Percentiles rank a stretch among this genome's conserved stretches.
phyloP scores from a whole-genome alignment of 1,284 basidiomycete genomes.

The Marasmius oreades region DNA sequence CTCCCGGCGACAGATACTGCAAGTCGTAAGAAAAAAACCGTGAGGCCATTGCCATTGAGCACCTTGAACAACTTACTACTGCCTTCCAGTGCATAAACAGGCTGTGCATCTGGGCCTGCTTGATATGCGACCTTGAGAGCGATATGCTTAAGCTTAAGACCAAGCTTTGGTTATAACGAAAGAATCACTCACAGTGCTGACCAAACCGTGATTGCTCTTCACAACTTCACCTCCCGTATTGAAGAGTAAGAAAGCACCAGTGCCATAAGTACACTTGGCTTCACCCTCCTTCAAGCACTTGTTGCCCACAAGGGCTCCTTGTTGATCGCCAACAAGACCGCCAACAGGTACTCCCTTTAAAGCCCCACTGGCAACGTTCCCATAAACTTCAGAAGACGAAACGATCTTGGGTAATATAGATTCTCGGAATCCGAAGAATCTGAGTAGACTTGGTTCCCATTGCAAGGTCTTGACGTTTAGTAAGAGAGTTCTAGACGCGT shows the following conservation, averaged over 20 bases:
- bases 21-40: constrained; percentile 1
- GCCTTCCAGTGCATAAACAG: constrained; percentile 93
- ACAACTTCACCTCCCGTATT: constrained; percentile 89
- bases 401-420: constrained; percentile 87
- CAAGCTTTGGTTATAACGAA: neutral
- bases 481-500: constrained; percentile 94
- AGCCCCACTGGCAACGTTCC: constrained; percentile 64
- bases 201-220: constrained; percentile 79
- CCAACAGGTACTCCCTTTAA: constrained; percentile 83
- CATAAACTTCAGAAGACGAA: constrained; percentile 92
- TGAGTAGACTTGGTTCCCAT: constrained; percentile 83
- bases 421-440: constrained; percentile 83
- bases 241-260: constrained; percentile 94
- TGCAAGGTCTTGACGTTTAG: constrained; percentile 80
- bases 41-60: neutral
- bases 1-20: constrained; percentile 91
- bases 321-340: constrained; percentile 95
- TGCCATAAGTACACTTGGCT: constrained; percentile 95
- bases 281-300: constrained; percentile 85
- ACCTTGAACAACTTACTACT: constrained; percentile 65
- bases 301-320: constrained; percentile 95
- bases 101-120: constrained; percentile 73
- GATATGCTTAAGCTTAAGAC: neutral
- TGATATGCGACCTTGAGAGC: constrained; percentile 93
- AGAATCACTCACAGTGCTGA: constrained; percentile 72